Evolutionary conservation across 805 yeast genomes (phyloP), one percentile per base, ranked within the genome.

Genomic region (Candida coquimbonensis): DNA sequence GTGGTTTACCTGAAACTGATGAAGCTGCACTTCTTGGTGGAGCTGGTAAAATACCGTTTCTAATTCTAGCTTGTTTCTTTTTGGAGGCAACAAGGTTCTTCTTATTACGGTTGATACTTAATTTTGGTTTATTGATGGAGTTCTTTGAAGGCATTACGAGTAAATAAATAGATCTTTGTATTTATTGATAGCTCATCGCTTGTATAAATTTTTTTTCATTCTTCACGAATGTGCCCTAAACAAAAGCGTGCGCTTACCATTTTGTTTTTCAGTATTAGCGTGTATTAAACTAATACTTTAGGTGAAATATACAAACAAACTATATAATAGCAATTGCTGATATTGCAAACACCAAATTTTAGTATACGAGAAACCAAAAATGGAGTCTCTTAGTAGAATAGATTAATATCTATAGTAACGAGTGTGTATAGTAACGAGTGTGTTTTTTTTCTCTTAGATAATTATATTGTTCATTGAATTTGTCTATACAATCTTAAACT

Each of bases 121-220:
- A 77, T 62, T 81, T 83, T 40, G 93, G 95, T 65, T 81, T 86
- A 65, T 88, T 89, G 53, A 87, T 73, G 38, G 88, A 78, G 71
- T 86, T 87, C 66, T 76, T 83, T 16, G 89, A 81, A 32, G 95
- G 93, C 95, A 87, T 87, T 9, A 31, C 13, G 31, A 29, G 9
- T 29, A 29, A 11, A 9, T 29, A 29, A 9, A 6, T 21, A 21
- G 11, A n/a, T 14, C 36, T 34, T 24, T 5, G 3, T 25, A 14
- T 12, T 3, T n/a, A 14, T 13, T 19, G 9, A 11, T 19, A 40
- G 34, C 43, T 40, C 43, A 40, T 40, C 43, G 38, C 43, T 39
- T 16, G 37, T 39, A 9, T 19, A 40, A 24, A 26, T 24, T 33
- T 40, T 40, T 40, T 40, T 40, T 17, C 19, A 17, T 17, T 17